Conservation (phyloP, 352 stramenopile species). For the Phytophthora capsici region DNA sequence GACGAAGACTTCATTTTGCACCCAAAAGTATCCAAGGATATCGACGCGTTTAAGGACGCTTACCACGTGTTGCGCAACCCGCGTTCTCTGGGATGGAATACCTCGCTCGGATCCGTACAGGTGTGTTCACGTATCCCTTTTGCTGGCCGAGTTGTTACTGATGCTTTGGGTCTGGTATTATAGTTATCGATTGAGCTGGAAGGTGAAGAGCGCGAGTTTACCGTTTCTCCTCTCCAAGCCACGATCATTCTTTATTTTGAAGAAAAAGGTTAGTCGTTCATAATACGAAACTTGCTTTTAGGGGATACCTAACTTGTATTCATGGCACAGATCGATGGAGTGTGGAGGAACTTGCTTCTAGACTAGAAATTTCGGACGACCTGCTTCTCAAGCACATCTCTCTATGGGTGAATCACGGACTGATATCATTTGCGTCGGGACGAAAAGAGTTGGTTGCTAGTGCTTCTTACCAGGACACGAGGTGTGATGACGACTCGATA, state of each 20-base stretch:
- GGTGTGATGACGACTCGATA: slow-evolving; percentile 44
- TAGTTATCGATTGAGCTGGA: slow-evolving; percentile 91
- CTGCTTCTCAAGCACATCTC: slow-evolving; percentile 62
- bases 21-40: slow-evolving; percentile 69
- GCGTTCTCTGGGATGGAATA: slow-evolving; percentile 93
- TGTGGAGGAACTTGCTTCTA: slow-evolving; percentile 61
- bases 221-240: slow-evolving; percentile 93
- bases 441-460: slow-evolving; percentile 53
- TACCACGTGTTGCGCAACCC: slow-evolving; percentile 96
- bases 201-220: slow-evolving; percentile 82
- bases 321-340: slow-evolving; percentile 53
- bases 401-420: slow-evolving; percentile 77
- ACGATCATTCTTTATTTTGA: slow-evolving; percentile 96
- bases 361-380: slow-evolving; percentile 71
- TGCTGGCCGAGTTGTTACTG: neutral
- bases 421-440: slow-evolving; percentile 55
- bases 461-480: slow-evolving; percentile 52
- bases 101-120: slow-evolving; percentile 92
- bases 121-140: slow-evolving; percentile 42
- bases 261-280: slow-evolving; percentile 70
- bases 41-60: slow-evolving; percentile 90
- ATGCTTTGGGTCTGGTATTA: slow-evolving; percentile 4
- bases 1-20: slow-evolving; percentile 93
- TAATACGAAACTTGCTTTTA: neutral
- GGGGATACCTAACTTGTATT: neutral